Evolutionary conservation across 2,329 filamentous ascomycete genomes (phyloP), one percentile per base, ranked within the genome.

Genomic region (Claviceps pazoutovae): DNA sequence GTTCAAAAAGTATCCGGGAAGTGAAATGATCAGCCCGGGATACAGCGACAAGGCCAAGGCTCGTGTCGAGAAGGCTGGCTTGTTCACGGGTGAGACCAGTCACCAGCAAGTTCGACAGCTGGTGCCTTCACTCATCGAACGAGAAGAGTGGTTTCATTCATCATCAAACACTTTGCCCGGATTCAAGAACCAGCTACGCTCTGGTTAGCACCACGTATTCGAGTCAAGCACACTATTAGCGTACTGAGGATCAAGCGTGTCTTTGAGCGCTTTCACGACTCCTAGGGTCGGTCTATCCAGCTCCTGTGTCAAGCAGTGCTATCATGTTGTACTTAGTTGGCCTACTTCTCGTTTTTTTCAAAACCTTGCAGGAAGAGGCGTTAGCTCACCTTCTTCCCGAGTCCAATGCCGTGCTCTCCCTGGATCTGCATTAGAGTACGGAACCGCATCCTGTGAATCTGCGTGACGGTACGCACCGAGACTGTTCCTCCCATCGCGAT

Each of bases 401-500:
- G 69, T 1, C 83, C 83, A 48, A 86, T 80, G 19, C 82, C 83
- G 62, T 86, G 83, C 62, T 86, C 83, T 23, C 83, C 83, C 9
- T 65, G 16, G 17, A 19, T 2, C 9, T 26, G n/a, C 30, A 26
- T 45, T 45, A 39, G 46, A 16, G 17, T 44, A 14, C 14, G 16
- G 16, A 26, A 30, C 9, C 38, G 4, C 14, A 26, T 14, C 43
- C 13, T 13, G 23, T 5, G 7, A 7, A 5, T 34, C 17, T 14
- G 26, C 26, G 26, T 30, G 23, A 41, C 19, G n/a, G 17, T 2
- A 75, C 82, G 51, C 36, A 63, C 63, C 17, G 83, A 85, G 1
- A 84, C 82, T 0, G 83, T 87, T 26, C 83, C 83, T 59, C 86
- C 83, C 71, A 84, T 75, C 60, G 82, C 79, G 30, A 87, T 74